Conservation (phyloP, 2,329 filamentous ascomycete genomes). For the Microascus cirrosus region DNA sequence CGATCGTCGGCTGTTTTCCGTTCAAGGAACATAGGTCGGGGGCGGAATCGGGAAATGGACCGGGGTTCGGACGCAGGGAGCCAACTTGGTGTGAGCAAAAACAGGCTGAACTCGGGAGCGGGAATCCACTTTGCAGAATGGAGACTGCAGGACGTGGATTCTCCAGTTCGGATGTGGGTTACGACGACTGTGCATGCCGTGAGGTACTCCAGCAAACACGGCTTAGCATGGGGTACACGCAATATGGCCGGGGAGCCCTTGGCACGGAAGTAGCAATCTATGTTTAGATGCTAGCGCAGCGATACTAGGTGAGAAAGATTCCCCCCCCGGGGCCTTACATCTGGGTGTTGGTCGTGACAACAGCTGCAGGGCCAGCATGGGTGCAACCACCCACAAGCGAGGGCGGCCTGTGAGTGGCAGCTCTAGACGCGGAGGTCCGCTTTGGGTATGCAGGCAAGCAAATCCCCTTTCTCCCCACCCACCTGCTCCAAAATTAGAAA, state of each 20-base stretch:
- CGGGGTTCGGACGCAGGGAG: neutral
- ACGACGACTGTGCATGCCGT: neutral
- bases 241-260: neutral
- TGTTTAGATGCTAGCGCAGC: neutral
- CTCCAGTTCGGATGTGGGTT: neutral
- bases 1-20: neutral
- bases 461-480: neutral
- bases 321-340: neutral
- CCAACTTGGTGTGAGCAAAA: neutral
- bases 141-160: neutral
- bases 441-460: neutral
- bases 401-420: neutral
- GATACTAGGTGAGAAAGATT: neutral
- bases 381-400: neutral
- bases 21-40: neutral
- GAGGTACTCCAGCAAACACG: neutral
- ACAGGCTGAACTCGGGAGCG: neutral
- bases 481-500: slow-evolving; percentile 3
- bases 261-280: neutral
- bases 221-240: neutral
- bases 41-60: neutral
- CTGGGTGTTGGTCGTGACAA: neutral
- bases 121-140: neutral
- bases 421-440: slow-evolving; percentile 2
- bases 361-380: slow-evolving; percentile 3